Base-by-base conservation (phyloP, 1,284 basidiomycete species). In the Afroboletus lepidellus region DNA sequence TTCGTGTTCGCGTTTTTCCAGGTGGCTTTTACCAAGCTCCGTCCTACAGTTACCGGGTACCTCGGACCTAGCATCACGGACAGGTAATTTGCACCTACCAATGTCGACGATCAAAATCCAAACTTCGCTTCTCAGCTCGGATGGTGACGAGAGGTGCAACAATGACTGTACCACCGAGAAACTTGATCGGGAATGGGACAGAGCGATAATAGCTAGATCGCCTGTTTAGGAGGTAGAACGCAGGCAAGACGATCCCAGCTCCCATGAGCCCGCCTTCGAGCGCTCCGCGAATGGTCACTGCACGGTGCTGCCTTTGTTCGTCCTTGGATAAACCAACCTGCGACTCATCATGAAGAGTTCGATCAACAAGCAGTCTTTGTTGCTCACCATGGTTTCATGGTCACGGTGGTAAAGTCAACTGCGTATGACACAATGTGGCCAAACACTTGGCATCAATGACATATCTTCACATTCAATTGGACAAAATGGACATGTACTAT, bases 91-190 rank as follows among this genome's bases (percentile, higher is more conserved):
- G 20, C 9, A 72, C 81, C 44, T 51, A 85, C 89, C 91, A 92
- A 69, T 84, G 82, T 5, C 74, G 73, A 60, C 76, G 73, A 55
- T 92, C 89, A 66, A 83, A 94, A 41, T 84, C 79, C 47, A 90
- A 76, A 42, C 86, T 85, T 11, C 85, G 85, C 41, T 85, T 84
- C 69, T 97, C 94, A 15, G 89, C 92, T 51, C 80, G 78, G 57
- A 94, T 86, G 39, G 85, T 80, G 48, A 90, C 77, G 29, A 80
- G 69, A 0, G 91, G 92, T 8, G 90, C 81, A 49, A 83, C 76
- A 56, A 90, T 60, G 51, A 87, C 74, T 54, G 88, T 76, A 33
- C 83, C 77, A 36, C 87, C 86, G 36, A 94, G 78, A 0, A 85
- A 74, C 69, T 94, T 95, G 57, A 94, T 74, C 1, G 87, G 84